Conservation (phyloP, 2,329 filamentous ascomycete genomes). For the Penicillium sp. region DNA sequence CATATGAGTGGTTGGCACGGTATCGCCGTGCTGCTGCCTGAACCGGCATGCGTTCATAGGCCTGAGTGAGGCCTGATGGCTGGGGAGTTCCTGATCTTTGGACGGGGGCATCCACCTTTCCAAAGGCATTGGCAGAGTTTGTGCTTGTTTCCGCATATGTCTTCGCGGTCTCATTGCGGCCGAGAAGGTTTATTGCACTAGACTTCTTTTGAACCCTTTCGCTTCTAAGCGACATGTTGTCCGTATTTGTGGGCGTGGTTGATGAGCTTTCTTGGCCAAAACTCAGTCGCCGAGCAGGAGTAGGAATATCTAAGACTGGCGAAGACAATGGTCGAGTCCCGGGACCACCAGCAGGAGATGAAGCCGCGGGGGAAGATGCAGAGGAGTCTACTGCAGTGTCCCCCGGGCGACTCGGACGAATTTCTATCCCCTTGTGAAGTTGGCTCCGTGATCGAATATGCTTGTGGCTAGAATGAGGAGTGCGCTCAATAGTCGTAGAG, state of each 20-base stretch:
- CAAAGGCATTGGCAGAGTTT: conserved; percentile 64
- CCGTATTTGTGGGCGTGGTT: conserved; percentile 30
- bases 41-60: conserved; percentile 31
- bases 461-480: conserved; percentile 50
- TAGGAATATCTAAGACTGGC: conserved; percentile 35
- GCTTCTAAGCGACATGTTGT: conserved; percentile 31
- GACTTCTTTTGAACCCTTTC: conserved; percentile 42
- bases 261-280: conserved; percentile 32
- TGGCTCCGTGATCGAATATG: conserved; percentile 43
- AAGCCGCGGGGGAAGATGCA: conserved; percentile 35
- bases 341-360: conserved; percentile 34
- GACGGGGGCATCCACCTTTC: conserved; percentile 59
- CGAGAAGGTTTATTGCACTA: conserved; percentile 62
- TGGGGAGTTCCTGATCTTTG: conserved; percentile 37
- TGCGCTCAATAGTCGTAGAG: conserved; percentile 78
- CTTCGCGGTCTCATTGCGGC: conserved; percentile 59
- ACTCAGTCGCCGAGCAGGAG: conserved; percentile 25
- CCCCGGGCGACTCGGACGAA: conserved; percentile 22
- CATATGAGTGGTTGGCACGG: conserved; percentile 75
- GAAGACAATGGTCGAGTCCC: conserved; percentile 36
- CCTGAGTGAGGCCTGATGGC: conserved; percentile 39
- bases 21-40: conserved; percentile 45
- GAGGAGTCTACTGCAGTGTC: conserved; percentile 28
- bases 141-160: conserved; percentile 65
- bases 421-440: conserved; percentile 34